Conservation (phyloP, 305 asterid genomes). For the Caryopteris hybrid region DNA sequence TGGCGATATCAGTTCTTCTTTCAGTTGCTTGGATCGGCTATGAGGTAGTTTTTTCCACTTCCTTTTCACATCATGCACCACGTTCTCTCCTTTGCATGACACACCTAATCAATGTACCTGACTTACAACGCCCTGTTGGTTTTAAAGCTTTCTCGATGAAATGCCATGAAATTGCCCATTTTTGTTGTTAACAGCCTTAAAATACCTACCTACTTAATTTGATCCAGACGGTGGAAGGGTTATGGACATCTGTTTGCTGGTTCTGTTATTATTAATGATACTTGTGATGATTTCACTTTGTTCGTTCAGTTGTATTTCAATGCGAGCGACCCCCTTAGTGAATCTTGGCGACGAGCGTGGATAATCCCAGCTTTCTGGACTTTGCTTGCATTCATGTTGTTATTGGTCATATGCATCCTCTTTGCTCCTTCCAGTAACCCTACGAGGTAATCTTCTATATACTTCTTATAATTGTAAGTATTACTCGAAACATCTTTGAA, state of each 20-base stretch:
- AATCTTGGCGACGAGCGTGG: constrained; percentile 92
- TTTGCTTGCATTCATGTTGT: constrained; percentile 63
- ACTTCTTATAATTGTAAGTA: not conserved
- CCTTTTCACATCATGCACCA: not conserved
- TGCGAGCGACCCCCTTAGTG: constrained; percentile 88
- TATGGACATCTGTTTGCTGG: not conserved
- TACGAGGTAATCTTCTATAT: constrained; percentile 54
- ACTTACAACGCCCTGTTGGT: too few relatives aligned
- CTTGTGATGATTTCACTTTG: constrained; percentile 17
- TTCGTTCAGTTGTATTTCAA: constrained; percentile 75
- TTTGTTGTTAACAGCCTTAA: not conserved
- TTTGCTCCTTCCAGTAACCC: constrained; percentile 94
- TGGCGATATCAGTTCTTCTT: constrained; percentile 76
- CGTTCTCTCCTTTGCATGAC: too few relatives aligned
- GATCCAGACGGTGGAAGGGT: not conserved
- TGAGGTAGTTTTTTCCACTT: constrained; percentile 51
- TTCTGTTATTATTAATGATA: constrained; percentile 10
- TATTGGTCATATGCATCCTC: constrained; percentile 77
- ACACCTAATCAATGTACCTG: too few relatives aligned
- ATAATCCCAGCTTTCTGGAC: constrained; percentile 95
- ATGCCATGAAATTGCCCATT: not conserved
- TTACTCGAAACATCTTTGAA: not conserved
- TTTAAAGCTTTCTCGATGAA: not conserved
- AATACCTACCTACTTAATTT: not conserved
- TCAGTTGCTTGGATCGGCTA: constrained; percentile 98